phyloP scores from a whole-genome alignment of 2,329 filamentous ascomycete species.

The Monilinia aucupariae region DNA sequence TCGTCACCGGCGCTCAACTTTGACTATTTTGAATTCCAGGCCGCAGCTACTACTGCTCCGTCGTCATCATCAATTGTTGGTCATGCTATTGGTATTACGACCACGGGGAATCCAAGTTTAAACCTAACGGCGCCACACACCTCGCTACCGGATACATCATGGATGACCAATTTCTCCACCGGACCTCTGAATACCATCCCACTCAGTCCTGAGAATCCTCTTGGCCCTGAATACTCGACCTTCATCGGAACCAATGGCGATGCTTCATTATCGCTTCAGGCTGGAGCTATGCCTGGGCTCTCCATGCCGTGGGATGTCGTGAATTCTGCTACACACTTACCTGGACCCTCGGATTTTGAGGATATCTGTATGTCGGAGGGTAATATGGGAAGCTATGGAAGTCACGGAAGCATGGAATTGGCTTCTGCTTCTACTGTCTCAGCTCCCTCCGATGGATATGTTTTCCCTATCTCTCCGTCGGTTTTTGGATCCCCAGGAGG shows the following conservation, averaged over 20 bases:
- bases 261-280: conserved; percentile 15
- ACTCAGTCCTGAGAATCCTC: conserved; percentile 6
- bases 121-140: conserved; percentile 9
- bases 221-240: neutral
- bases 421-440: conserved; percentile 25
- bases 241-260: conserved; percentile 8
- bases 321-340: conserved; percentile 13
- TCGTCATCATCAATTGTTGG: conserved; percentile 9
- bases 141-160: neutral
- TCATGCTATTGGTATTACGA: neutral
- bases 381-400: conserved; percentile 22
- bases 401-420: conserved; percentile 26
- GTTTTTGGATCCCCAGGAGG: conserved; percentile 19
- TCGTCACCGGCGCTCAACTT: neutral
- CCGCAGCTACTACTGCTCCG: neutral
- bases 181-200: neutral
- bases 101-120: neutral
- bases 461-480: conserved; percentile 22
- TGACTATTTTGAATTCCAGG: conserved; percentile 10
- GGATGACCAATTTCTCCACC: conserved; percentile 2
- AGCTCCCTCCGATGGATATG: conserved; percentile 26
- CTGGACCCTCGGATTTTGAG: conserved; percentile 21
- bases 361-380: conserved; percentile 23
- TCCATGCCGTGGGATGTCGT: conserved; percentile 23
- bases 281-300: conserved; percentile 16